Conservation (phyloP, 768 basidiomycete genomes). For the Glaciozyma martinii region DNA sequence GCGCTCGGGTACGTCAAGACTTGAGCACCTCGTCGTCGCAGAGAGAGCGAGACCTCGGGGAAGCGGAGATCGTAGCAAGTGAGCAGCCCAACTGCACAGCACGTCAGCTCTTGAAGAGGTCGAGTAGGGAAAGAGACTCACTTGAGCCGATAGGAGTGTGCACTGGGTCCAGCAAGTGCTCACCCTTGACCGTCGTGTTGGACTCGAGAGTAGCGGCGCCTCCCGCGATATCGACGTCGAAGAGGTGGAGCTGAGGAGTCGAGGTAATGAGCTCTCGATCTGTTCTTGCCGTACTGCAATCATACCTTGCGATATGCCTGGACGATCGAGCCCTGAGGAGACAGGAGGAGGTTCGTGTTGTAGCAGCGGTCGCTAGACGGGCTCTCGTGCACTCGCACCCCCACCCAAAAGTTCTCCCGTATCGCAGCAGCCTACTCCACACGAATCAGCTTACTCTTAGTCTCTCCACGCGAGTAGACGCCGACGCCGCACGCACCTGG, state of each 20-base stretch:
- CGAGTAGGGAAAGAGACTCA: neutral
- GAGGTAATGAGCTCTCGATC: neutral
- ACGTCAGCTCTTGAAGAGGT: neutral
- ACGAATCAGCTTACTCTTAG: neutral
- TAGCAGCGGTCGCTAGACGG: slow-evolving; percentile 23
- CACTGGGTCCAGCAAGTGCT: neutral
- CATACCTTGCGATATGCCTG: slow-evolving; percentile 14
- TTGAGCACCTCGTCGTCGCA: slow-evolving; percentile 26
- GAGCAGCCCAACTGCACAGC: slow-evolving; percentile 27
- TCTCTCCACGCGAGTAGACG: too few species aligned
- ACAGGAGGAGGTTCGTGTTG: slow-evolving; percentile 32
- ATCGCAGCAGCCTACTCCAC: slow-evolving; percentile 16
- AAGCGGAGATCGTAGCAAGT: slow-evolving; percentile 36
- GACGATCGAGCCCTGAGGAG: slow-evolving; percentile 21
- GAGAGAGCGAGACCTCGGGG: slow-evolving; percentile 24
- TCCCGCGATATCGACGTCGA: slow-evolving; percentile 32
- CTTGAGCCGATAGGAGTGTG: slow-evolving; percentile 22
- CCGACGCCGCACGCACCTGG: neutral
- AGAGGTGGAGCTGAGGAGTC: slow-evolving; percentile 30
- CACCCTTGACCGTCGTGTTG: slow-evolving; percentile 22
- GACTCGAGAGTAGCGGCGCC: slow-evolving; percentile 19
- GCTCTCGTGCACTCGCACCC: slow-evolving; percentile 33
- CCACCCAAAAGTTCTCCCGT: slow-evolving; percentile 22
- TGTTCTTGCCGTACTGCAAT: neutral
- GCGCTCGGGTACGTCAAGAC: slow-evolving; percentile 33